phyloP scores from a whole-genome alignment of 202 grass and related monocot genomes.

The Zizania palustris region DNA sequence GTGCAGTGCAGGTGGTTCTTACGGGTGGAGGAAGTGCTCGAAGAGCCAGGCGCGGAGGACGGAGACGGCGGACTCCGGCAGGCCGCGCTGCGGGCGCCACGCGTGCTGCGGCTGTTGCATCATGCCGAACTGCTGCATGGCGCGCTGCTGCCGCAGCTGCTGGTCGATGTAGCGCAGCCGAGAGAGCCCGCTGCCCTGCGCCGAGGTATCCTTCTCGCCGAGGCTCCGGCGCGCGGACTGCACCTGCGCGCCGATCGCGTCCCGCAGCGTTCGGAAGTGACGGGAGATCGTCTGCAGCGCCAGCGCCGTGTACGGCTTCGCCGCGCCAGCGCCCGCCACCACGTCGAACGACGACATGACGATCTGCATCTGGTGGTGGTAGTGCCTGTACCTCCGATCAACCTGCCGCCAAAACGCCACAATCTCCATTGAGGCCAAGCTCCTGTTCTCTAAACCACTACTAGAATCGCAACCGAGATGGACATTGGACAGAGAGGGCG shows the following conservation, averaged over 20 bases:
- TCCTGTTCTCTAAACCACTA: background rate
- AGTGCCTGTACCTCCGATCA: slow-evolving; percentile 87
- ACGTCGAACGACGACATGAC: slow-evolving; percentile 74
- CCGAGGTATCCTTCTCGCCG: slow-evolving; percentile 67
- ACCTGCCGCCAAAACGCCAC: slow-evolving; percentile 48
- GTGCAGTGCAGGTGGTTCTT: slow-evolving; percentile 22
- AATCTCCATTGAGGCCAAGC: background rate
- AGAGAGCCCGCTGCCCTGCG: slow-evolving; percentile 58
- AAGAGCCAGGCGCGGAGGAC: slow-evolving; percentile 98
- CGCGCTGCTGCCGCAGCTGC: slow-evolving; percentile 90
- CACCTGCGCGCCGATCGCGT: slow-evolving; percentile 78
- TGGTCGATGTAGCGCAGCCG: slow-evolving; percentile 93
- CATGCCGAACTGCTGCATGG: slow-evolving; percentile 98
- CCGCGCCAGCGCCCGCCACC: slow-evolving; percentile 65
- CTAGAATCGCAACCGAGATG: too few species aligned
- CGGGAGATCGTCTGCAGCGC: slow-evolving; percentile 94
- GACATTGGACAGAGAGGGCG: too few species aligned
- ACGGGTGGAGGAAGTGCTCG: slow-evolving; percentile 99
- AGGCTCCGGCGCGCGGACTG: slow-evolving; percentile 68
- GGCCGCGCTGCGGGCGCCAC: slow-evolving; percentile 86
- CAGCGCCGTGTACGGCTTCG: slow-evolving; percentile 81
- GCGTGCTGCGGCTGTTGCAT: slow-evolving; percentile 89
- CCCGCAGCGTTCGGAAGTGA: slow-evolving; percentile 86
- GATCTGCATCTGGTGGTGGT: slow-evolving; percentile 83
- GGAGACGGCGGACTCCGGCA: slow-evolving; percentile 94